Evolutionary conservation across 192 early-diverging fungal species (phyloP).

Genomic region (Rhizophagus clarus): DNA sequence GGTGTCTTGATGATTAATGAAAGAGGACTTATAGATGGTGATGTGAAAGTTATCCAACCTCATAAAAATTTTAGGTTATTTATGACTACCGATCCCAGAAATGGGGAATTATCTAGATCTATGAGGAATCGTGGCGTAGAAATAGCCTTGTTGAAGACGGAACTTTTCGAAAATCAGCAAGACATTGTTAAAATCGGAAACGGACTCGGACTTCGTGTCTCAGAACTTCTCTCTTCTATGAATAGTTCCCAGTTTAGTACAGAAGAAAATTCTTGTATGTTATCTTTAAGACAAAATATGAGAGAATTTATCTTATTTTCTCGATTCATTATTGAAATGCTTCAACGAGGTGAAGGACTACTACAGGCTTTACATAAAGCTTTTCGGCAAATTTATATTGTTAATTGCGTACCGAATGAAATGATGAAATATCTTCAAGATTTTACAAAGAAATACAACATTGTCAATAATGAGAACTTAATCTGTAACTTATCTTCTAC

Average conservation of each 20-base stretch:
- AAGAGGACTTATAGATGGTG: constrained; percentile 80
- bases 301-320: constrained; percentile 52
- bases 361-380: constrained; percentile 40
- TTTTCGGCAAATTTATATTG: constrained; percentile 31
- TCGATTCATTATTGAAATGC: constrained; percentile 47
- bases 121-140: constrained; percentile 99
- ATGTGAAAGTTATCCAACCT: constrained; percentile 74
- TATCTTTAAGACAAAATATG: constrained; percentile 37
- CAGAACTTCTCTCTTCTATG: constrained; percentile 40
- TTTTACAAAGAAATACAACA: background rate
- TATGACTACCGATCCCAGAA: constrained; percentile 90
- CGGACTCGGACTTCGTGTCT: constrained; percentile 46
- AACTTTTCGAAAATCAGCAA: constrained; percentile 50
- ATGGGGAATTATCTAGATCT: constrained; percentile 93
- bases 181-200: constrained; percentile 56
- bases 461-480: constrained; percentile 7
- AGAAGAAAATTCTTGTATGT: constrained; percentile 34
- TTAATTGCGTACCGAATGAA: background rate
- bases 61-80: constrained; percentile 94
- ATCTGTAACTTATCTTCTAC: constrained; percentile 38
- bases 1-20: constrained; percentile 90
- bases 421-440: background rate
- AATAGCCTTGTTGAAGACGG: constrained; percentile 65
- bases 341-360: constrained; percentile 53
- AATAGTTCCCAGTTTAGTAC: constrained; percentile 46